These are phyloP conservation scores for Allium fistulosum DNA, from an alignment of 106 monocot species.

Conservation along the genomic window DNA sequence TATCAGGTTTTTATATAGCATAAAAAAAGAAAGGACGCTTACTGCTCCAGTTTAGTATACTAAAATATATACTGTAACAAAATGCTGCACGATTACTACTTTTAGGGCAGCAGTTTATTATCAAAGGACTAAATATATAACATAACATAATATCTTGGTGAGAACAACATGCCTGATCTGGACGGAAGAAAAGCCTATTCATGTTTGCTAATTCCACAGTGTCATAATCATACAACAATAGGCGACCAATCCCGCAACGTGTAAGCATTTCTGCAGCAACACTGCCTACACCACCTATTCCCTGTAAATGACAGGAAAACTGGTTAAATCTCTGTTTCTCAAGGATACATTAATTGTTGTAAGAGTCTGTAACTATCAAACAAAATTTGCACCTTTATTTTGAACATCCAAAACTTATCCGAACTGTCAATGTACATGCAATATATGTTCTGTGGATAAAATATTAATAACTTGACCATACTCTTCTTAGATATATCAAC, in stretches of 20 bases:
- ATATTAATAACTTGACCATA: background rate
- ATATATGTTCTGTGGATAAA: too few relatives aligned
- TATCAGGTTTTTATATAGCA: too few relatives aligned
- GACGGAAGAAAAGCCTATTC: constrained; percentile 98
- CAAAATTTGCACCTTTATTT: background rate
- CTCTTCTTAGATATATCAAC: background rate
- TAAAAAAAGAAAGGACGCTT: too few relatives aligned
- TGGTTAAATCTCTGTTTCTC: background rate
- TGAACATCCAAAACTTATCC: background rate
- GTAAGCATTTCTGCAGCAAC: constrained; percentile 99
- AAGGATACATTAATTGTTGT: background rate
- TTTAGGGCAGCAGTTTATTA: too few relatives aligned
- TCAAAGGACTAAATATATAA: too few relatives aligned
- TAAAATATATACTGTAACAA: too few relatives aligned
- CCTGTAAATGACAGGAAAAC: constrained; percentile 26
- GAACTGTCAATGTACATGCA: background rate
- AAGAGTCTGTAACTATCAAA: too few relatives aligned
- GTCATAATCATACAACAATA: constrained; percentile 95
- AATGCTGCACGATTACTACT: too few relatives aligned
- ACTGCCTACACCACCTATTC: constrained; percentile 97
- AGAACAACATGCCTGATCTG: constrained; percentile 75
- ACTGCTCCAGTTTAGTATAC: too few relatives aligned
- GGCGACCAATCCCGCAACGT: constrained; percentile 87
- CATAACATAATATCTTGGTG: background rate
- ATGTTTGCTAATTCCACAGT: constrained; percentile 94